Evolutionary conservation across 805 yeast genomes (phyloP), one percentile per base, ranked within the genome.

Genomic region (Torulaspora indica): DNA sequence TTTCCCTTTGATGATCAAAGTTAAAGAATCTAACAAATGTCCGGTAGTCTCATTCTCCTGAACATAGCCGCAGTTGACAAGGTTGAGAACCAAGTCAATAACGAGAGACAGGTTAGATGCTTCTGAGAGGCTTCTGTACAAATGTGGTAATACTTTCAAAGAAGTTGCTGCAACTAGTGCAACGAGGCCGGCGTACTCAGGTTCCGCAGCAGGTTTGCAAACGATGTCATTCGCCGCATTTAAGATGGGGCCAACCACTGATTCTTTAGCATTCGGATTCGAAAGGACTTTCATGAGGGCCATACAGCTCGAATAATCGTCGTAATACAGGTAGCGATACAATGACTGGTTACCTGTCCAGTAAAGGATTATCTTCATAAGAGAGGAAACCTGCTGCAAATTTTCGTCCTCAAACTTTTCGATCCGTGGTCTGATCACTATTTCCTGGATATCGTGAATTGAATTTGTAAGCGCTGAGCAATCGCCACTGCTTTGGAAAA

Each of bases 321-420:
- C 84, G 43, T 72, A 64, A 43, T 72, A 73, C 35, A 87, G 63
- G 46, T 82, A 77, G 10, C 70, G 69, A 37, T 73, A 66, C 30
- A 82, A 70, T 17, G 68, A 67, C 4, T 69, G 67, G 25, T 66
- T 60, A 4, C 70, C 58, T 38, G 84, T 68, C 80, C 95, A 76
- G 7, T 75, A 67, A 5, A 78, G 64, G 55, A 91, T 75, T 8
- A 88, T 59, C 44, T 72, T 77, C 77, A 90, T 67, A 35, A 91
- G 60, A 0, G 95, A 75, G 0, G 97, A 88, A 0, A 91, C 82
- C 55, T 84, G 88, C 58, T 88, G 95, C 25, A 83, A 69, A 60
- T 91, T 93, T 55, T 85, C 95, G 32, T 68, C 74, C 3, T 82
- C 82, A 63, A 91, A 91, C 9, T 73, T 69, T 1, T 48, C 69